These are phyloP conservation scores for Scortechinia acanthostroma DNA, from an alignment of 2,329 filamentous ascomycete genomes.

Conservation along the genomic window DNA sequence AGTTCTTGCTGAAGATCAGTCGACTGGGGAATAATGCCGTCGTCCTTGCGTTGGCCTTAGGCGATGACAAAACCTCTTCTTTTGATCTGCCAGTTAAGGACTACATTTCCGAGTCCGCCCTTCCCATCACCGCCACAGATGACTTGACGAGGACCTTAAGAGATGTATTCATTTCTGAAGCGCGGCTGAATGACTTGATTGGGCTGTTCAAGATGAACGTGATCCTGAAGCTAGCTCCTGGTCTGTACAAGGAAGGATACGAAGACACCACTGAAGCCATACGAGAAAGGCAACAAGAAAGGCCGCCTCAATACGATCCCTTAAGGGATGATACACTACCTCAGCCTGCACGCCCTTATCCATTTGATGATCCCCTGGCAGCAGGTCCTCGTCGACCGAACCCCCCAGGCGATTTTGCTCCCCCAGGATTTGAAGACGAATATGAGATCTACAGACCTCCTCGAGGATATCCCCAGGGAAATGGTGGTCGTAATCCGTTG, in stretches of 20 bases:
- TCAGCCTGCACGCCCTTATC: conserved; percentile 25
- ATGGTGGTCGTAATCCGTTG: not conserved
- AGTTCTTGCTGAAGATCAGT: not conserved
- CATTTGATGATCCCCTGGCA: conserved; percentile 33
- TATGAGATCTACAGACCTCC: not conserved
- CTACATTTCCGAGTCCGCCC: not conserved
- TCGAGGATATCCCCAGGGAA: not conserved
- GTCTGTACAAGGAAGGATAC: conserved; percentile 72
- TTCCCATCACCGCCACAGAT: not conserved
- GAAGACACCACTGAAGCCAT: conserved; percentile 37
- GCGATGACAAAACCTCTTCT: not conserved
- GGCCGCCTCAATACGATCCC: not conserved
- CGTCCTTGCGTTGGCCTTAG: not conserved
- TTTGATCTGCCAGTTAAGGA: conserved; percentile 1
- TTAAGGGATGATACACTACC: conserved; percentile 12
- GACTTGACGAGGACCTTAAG: not conserved
- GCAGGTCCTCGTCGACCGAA: not conserved
- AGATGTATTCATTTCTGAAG: not conserved
- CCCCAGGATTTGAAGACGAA: conserved; percentile 1
- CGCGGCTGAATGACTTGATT: not conserved
- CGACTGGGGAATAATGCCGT: not conserved
- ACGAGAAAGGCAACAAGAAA: not conserved
- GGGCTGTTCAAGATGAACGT: conserved; percentile 68
- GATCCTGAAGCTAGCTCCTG: conserved; percentile 76
- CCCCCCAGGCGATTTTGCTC: conserved; percentile 1